These are phyloP conservation scores for Didymella glomerata DNA, from an alignment of 2,329 filamentous ascomycete species.

Conservation along the genomic window DNA sequence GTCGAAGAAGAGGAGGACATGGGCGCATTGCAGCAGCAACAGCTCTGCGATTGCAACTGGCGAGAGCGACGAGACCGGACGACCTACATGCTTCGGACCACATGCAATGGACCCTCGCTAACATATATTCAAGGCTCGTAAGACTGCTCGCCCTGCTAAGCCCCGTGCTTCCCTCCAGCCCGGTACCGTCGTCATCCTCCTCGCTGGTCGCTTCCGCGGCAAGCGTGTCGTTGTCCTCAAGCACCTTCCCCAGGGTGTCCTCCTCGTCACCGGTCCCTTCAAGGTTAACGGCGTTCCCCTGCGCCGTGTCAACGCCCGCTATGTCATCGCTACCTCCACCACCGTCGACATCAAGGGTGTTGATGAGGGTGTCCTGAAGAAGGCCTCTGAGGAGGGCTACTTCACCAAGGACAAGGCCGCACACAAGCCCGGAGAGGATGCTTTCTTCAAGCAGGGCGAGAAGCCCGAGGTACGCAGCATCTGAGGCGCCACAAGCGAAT, in stretches of 20 bases:
- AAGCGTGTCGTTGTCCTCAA: constrained; percentile 99
- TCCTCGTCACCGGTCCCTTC: constrained; percentile 99
- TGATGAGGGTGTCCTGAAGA: constrained; percentile 75
- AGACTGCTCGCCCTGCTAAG: constrained; percentile 87
- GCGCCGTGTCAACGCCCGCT: constrained; percentile 89
- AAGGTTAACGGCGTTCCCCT: constrained; percentile 99
- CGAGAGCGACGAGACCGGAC: constrained; percentile 15
- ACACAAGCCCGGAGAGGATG: constrained; percentile 96
- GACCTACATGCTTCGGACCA: constrained; percentile 9
- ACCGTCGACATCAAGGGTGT: constrained; percentile 85
- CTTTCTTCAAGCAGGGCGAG: constrained; percentile 99
- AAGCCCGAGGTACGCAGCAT: constrained; percentile 82
- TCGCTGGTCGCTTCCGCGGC: constrained; percentile 99
- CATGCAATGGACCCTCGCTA: constrained; percentile 35
- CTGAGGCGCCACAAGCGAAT: not conserved
- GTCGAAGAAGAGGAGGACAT: constrained; percentile 28
- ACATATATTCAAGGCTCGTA: constrained; percentile 76
- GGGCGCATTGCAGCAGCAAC: constrained; percentile 13
- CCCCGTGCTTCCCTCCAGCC: constrained; percentile 89
- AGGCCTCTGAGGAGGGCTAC: constrained; percentile 85
- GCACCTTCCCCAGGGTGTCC: constrained; percentile 94
- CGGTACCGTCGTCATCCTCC: constrained; percentile 96
- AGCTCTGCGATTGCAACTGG: constrained; percentile 15
- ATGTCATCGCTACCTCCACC: constrained; percentile 89
- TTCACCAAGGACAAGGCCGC: constrained; percentile 94